Percentiles rank a stretch among this genome's conserved stretches.
These are phyloP conservation scores for Setaria viridis DNA, from an alignment of 202 grass and related monocot species.

Conservation along the genomic window DNA sequence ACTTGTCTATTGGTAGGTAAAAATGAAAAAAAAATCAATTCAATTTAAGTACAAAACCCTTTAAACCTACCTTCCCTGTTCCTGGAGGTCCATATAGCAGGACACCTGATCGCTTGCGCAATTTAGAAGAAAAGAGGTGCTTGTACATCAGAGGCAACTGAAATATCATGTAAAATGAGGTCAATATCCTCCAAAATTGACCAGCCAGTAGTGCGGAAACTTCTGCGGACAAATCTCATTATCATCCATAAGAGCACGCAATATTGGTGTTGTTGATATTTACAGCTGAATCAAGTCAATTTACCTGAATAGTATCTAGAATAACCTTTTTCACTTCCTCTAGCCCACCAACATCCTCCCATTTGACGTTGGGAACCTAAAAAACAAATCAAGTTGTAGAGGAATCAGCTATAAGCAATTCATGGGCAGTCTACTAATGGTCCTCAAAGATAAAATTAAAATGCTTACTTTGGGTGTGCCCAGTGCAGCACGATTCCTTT, in stretches of 20 bases:
- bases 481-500: slow-evolving; percentile 91
- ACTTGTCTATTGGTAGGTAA: slow-evolving; percentile 8
- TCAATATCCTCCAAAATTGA: slow-evolving; percentile 41
- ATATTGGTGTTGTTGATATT: neutral
- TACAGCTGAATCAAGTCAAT: slow-evolving; percentile 20
- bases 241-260: neutral
- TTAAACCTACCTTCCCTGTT: slow-evolving; percentile 81
- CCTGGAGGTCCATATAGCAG: slow-evolving; percentile 96
- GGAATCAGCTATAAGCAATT: neutral
- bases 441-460: slow-evolving; percentile 36
- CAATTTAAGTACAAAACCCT: slow-evolving; percentile 1
- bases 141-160: slow-evolving; percentile 96
- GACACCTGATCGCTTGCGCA: slow-evolving; percentile 85
- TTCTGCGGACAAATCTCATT: neutral
- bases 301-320: slow-evolving; percentile 97
- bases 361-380: slow-evolving; percentile 98
- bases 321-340: slow-evolving; percentile 99
- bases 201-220: slow-evolving; percentile 13
- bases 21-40: slow-evolving; percentile 16
- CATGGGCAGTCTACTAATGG: slow-evolving; percentile 5
- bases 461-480: slow-evolving; percentile 86
- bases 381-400: slow-evolving; percentile 1
- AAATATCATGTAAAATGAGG: slow-evolving; percentile 31
- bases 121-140: slow-evolving; percentile 94
- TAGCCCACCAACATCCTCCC: slow-evolving; percentile 98